Percentiles rank a stretch among this genome's conserved stretches.
Evolutionary conservation across 495 filamentous ascomycete species (phyloP).

Genomic region (Neurospora discreta): DNA sequence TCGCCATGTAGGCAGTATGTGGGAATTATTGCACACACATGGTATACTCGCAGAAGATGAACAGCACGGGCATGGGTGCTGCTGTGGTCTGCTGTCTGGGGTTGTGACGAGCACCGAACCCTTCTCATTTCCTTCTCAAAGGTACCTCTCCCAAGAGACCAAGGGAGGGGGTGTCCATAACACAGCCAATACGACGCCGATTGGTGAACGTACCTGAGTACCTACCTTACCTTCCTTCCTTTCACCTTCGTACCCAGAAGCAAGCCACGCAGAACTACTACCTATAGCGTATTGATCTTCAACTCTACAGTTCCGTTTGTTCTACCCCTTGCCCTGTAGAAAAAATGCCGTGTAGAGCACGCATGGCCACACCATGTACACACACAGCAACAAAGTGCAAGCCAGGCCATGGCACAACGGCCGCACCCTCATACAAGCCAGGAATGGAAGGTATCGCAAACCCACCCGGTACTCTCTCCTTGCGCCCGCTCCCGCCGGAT

Average conservation of each 20-base stretch:
- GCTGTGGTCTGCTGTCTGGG: background rate
- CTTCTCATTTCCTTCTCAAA: background rate
- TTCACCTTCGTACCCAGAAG: background rate
- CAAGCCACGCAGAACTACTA: background rate
- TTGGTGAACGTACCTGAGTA: background rate
- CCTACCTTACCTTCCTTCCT: background rate
- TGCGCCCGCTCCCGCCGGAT: constrained; percentile 5
- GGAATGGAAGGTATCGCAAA: constrained; percentile 8
- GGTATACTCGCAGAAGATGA: background rate
- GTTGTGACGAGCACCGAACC: background rate
- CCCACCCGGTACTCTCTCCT: constrained; percentile 2
- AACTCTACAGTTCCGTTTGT: constrained; percentile 5
- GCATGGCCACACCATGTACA: constrained; percentile 2
- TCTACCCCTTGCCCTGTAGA: constrained; percentile 2
- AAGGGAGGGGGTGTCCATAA: background rate
- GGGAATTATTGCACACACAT: background rate
- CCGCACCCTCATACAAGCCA: constrained; percentile 3
- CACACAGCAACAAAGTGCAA: background rate
- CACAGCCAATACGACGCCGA: background rate
- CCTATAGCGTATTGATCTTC: background rate
- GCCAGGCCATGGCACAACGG: background rate
- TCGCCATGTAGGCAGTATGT: background rate
- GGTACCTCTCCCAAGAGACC: background rate
- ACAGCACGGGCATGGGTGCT: background rate
- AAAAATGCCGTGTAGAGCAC: constrained; percentile 2